Base-by-base conservation (phyloP, 805 yeast genomes). In the Priceomyces carsonii region DNA sequence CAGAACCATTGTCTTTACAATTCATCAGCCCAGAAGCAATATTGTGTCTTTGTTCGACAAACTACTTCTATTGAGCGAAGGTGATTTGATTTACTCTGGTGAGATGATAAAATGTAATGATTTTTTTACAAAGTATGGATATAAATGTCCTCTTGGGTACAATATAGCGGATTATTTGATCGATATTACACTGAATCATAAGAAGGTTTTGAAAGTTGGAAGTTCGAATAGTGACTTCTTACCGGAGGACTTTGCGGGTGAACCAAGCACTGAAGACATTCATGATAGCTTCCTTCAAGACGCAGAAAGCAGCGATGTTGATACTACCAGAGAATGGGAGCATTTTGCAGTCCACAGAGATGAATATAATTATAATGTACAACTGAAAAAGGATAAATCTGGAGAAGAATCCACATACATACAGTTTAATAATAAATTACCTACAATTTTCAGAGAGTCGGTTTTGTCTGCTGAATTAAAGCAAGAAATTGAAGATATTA, bases 11-110 rank as follows among this genome's bases (percentile, higher is more conserved):
- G 78, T 93, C 2, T 84, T 93, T 56, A 88, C 99, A 0, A 93
- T 93, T 45, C 99, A 93, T 63, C 99, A 93, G 57, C 99, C 99
- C 8, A 75, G 99, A 53, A 86, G 96, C 38, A 93, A 93, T 53
- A 91, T 93, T 56, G 97, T 93, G 21, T 82, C 96, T 0, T 63
- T 87, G 38, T 93, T 93, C 59, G 96, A 91, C 54, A 82, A 82
- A 49, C 71, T 93, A 32, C 60, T 91, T 2, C 66, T 93, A 32
- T 69, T 93, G 35, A 83, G 96, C 17, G 84, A 84, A 44, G 98
- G 99, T 41, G 80, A 80, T 45, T 66, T 88, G 57, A 82, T 90
- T 2, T 93, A 85, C 54, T 86, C 96, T 0, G 99, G 99, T 12
- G 80, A 78, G n/a, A 82, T 84, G 73, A 63, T 71, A 5, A 77